Evolutionary conservation across 345 rosid genomes (phyloP), one percentile per base, ranked within the genome.

Genomic region (Eucalyptus marginata): DNA sequence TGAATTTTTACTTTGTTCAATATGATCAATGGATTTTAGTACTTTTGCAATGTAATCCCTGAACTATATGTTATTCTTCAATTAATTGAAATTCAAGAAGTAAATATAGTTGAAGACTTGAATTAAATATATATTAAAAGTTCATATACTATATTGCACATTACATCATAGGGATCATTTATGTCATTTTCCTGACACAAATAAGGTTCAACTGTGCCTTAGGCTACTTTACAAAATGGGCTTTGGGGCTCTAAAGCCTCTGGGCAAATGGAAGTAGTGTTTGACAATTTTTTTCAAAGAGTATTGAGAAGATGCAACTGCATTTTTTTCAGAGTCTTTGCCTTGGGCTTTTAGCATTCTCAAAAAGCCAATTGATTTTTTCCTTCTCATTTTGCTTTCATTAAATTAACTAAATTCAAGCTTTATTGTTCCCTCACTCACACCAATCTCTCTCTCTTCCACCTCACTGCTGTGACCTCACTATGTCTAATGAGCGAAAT

Each of bases 391-490:
- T 71, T 71, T 71, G 13, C 4, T 20, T 20, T 68, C 80, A 33
- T 33, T 31, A 66, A 66, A 15, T 66, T 66, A 66, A 66, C 24
- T 68, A 33, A 8, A 68, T 17, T 68, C 2, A 1, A 33, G 25
- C 12, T 71, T 25, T 71, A 33, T 1, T 2, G 1, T 71, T 10
- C 46, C 7, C 81, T 71, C 81, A 18, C 66, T 25, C 25, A 17
- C 25, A 29, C 36, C 10, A 1, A 13, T n/a, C 76, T n/a, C 36
- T 29, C 31, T 29, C 71, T n/a, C 18, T 31, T 64, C 18, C 36
- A 14, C 36, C 18, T 14, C 2, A 0, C 7, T 2, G 3, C 3
- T 25, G 7, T 5, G 66, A 59, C 15, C 66, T 1, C 6, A 2
- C 7, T 12, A 59, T 59, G 2, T 59, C 4, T 27, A 12, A 59